Evolutionary conservation across 768 basidiomycete species (phyloP), one percentile per base, ranked within the genome.

Genomic region (Termitomyces sp.): DNA sequence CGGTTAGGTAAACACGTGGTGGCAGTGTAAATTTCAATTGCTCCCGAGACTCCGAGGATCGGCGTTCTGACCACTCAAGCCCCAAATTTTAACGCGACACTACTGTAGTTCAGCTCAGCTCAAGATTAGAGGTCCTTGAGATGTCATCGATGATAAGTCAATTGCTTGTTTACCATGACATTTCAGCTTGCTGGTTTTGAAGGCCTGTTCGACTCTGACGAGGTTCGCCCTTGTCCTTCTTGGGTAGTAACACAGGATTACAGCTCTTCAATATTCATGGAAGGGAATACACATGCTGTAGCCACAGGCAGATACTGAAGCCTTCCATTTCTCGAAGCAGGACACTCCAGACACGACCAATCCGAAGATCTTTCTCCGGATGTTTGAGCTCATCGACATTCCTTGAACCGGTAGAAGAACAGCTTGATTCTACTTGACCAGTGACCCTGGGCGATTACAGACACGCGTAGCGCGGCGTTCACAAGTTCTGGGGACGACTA

Each of bases 281-380:
- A 39, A 39, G 11, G n/a, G 13, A 7, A 54, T 24, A 28, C 28
- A 28, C 28, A 28, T 28, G 28, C 4, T 28, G 16, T 39, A 39
- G 22, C 13, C 4, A 11, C 36, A 39, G 22, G 16, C 22, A 38
- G 12, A 33, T 12, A 28, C 38, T 13, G 8, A 2, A 52, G 38
- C 15, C 52, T 54, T 54, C 52, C 52, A 54, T 54, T 39, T 39
- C 24, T 39, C 35, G 52, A 39, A 54, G 38, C 52, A 52, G 35
- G 12, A 36, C n/a, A 36, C 20, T 20, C 36, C 24, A 49, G 8
- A 15, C 48, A 49, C 7, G 7, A 49, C 33, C 28, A 28, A 28
- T 28, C 28, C 8, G n/a, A 36, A 35, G 18, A 13, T 33, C 20
- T 35, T n/a, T 51, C 33, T 51, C 18, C 51, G 7, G n/a, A 52